Evolutionary conservation across 441 rosid species (phyloP).

Genomic region (Corymbia citriodora): DNA sequence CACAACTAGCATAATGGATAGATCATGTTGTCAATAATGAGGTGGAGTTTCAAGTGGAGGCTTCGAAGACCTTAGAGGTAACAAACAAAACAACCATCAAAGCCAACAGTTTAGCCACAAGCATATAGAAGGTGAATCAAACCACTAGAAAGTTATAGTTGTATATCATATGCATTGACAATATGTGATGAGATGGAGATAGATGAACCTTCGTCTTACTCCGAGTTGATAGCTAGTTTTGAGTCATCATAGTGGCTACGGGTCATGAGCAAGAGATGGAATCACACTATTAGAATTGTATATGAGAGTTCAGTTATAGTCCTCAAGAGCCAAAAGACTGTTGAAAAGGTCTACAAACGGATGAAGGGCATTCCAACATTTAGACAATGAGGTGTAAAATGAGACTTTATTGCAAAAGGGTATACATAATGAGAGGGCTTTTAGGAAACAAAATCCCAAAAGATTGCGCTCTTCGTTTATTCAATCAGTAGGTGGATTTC

Average conservation of each 20-base stretch:
- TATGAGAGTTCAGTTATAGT: too few relatives aligned
- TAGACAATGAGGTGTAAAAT: rapidly evolving
- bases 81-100: neutral
- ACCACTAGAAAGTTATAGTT: neutral
- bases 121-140: neutral
- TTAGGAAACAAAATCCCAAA: too few relatives aligned
- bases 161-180: neutral
- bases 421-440: neutral
- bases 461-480: neutral
- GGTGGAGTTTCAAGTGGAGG: neutral
- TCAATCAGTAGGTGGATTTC: neutral
- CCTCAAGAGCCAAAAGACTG: too few relatives aligned
- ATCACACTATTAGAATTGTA: rapidly evolving
- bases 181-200: neutral
- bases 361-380: rapidly evolving
- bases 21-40: neutral
- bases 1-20: neutral
- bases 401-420: too few relatives aligned
- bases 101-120: neutral
- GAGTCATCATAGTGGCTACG: rapidly evolving
- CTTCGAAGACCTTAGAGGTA: rapidly evolving
- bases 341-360: neutral
- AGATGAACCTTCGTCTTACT: rapidly evolving
- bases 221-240: neutral
- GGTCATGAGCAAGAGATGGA: neutral